phyloP scores from a whole-genome alignment of 768 basidiomycete species.

The Suillus clintonianus region DNA sequence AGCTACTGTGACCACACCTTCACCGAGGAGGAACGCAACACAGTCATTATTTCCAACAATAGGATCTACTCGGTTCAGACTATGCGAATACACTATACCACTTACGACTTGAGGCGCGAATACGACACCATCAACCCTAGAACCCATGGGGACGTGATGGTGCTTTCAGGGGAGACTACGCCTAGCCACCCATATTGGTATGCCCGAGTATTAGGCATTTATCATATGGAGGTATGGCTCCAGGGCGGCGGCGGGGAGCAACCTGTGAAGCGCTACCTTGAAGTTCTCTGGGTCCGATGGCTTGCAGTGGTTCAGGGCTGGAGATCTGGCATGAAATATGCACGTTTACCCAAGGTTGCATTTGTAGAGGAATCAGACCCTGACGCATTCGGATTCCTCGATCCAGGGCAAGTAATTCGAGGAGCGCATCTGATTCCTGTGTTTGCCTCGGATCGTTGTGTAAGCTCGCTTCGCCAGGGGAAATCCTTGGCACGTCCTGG shows the following conservation, averaged over 20 bases:
- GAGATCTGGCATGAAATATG: slow-evolving; percentile 25
- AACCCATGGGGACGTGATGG: slow-evolving; percentile 37
- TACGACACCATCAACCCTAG: slow-evolving; percentile 31
- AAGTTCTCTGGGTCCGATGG: slow-evolving; percentile 46
- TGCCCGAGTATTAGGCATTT: slow-evolving; percentile 36
- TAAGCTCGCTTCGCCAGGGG: slow-evolving; percentile 6
- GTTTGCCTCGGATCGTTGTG: slow-evolving; percentile 26
- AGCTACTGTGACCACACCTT: slow-evolving; percentile 17
- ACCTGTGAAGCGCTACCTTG: neutral
- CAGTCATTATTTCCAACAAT: slow-evolving; percentile 27
- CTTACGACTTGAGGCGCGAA: slow-evolving; percentile 26
- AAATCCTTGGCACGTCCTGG: neutral
- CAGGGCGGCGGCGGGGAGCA: neutral
- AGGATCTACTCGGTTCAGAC: slow-evolving; percentile 34
- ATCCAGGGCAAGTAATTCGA: slow-evolving; percentile 42
- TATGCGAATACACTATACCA: slow-evolving; percentile 32
- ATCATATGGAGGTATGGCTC: slow-evolving; percentile 17
- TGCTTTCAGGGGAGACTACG: slow-evolving; percentile 23
- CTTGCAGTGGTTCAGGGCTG: slow-evolving; percentile 26
- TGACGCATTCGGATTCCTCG: slow-evolving; percentile 46
- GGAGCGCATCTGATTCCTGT: slow-evolving; percentile 45
- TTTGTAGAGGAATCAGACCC: slow-evolving; percentile 34
- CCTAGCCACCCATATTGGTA: slow-evolving; percentile 40
- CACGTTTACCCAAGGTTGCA: slow-evolving; percentile 37
- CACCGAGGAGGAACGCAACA: slow-evolving; percentile 19